Evolutionary conservation across 139 green algal species (phyloP).

Genomic region (Chlamydomonas schloesseri): DNA sequence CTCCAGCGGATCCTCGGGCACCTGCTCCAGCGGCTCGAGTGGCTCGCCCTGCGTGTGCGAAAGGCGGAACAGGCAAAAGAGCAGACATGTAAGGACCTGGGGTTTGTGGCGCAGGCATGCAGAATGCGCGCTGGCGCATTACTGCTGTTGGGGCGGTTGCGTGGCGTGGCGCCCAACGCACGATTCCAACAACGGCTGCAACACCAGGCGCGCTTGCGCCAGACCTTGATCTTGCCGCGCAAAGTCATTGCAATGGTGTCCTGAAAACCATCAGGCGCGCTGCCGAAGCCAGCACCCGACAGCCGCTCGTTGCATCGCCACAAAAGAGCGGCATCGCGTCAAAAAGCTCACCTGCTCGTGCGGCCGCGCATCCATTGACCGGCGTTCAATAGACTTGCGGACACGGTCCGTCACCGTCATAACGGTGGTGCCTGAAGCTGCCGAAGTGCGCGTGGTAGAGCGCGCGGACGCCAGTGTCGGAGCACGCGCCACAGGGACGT

Average conservation of each 20-base stretch:
- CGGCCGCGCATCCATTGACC: background rate
- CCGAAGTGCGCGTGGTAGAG: conserved; percentile 20
- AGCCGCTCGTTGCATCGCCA: background rate
- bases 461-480: background rate
- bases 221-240: no score
- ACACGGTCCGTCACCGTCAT: conserved; percentile 13
- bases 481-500: background rate
- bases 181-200: no score
- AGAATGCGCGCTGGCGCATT: no score
- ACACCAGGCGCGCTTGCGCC: no score
- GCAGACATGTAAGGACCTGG: no score
- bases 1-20: conserved; percentile 28
- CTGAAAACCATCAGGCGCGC: no score
- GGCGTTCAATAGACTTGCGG: conserved; percentile 27
- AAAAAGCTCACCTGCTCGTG: conserved; percentile 18
- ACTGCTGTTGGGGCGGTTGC: no score
- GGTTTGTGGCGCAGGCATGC: no score
- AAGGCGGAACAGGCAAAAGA: no score
- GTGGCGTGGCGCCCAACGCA: no score
- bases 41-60: background rate
- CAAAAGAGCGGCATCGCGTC: background rate
- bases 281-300: background rate
- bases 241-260: no score
- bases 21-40: background rate
- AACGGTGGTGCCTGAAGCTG: conserved; percentile 8